Evolutionary conservation across 2,329 filamentous ascomycete genomes (phyloP).

Genomic region (Aspergillus novofumigatus): DNA sequence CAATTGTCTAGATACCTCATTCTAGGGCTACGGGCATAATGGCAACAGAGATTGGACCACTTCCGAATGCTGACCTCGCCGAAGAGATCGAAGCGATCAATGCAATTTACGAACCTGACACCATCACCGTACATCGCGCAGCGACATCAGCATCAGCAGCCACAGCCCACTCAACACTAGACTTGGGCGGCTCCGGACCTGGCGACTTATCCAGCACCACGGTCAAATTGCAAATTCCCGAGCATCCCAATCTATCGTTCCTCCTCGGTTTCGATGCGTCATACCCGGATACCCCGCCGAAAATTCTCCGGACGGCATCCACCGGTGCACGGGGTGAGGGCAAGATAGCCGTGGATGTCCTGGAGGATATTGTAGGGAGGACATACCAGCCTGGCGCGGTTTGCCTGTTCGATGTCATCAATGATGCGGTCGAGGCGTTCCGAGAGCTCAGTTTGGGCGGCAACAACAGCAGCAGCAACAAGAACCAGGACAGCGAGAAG

Average conservation of each 20-base stretch:
- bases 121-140: constrained; percentile 45
- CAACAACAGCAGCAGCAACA: constrained; percentile 9
- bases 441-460: constrained; percentile 51
- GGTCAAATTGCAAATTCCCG: constrained; percentile 64
- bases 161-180: constrained; percentile 23
- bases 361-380: constrained; percentile 62
- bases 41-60: constrained; percentile 17
- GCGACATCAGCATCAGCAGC: constrained; percentile 15
- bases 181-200: constrained; percentile 21
- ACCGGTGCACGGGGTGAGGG: constrained; percentile 71
- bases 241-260: constrained; percentile 46
- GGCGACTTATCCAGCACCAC: constrained; percentile 19
- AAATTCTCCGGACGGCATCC: constrained; percentile 72
- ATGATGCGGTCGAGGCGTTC: constrained; percentile 52
- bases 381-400: constrained; percentile 71
- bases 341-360: constrained; percentile 63
- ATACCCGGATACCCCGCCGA: constrained; percentile 73
- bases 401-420: constrained; percentile 87
- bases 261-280: constrained; percentile 61
- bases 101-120: constrained; percentile 62
- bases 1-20: background rate
- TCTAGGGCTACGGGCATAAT: constrained; percentile 5
- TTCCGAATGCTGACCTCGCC: constrained; percentile 38
- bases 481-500: constrained; percentile 22
- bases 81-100: constrained; percentile 48